These are phyloP conservation scores for Cladochytrium tenue DNA, from an alignment of 371 early-diverging fungal species.

Conservation along the genomic window DNA sequence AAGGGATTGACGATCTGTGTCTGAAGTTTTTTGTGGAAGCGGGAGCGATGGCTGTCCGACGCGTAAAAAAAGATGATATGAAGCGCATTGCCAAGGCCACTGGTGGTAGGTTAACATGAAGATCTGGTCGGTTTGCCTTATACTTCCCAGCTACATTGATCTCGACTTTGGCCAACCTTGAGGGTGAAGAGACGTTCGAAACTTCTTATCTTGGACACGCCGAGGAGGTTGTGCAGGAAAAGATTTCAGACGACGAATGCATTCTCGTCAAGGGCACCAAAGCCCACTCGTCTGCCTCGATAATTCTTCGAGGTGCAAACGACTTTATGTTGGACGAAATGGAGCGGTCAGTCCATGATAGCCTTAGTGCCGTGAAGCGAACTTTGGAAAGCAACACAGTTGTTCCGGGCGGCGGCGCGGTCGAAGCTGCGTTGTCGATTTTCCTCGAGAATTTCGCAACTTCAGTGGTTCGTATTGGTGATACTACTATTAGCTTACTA, in stretches of 20 bases:
- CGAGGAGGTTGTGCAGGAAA: constrained; percentile 94
- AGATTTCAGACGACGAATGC: constrained; percentile 97
- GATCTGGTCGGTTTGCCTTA: constrained; percentile 1
- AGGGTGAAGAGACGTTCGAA: constrained; percentile 97
- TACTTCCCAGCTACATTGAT: constrained; percentile 77
- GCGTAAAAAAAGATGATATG: constrained; percentile 97
- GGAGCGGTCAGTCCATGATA: constrained; percentile 98
- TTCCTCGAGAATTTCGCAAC: constrained; percentile 98
- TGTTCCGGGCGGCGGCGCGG: constrained; percentile 99
- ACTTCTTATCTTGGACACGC: constrained; percentile 89
- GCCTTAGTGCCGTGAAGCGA: constrained; percentile 96
- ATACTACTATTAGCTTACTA: constrained; percentile 3
- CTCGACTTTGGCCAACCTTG: constrained; percentile 95
- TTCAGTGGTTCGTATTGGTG: constrained; percentile 60
- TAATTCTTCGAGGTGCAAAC: constrained; percentile 98
- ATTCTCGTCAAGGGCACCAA: constrained; percentile 95
- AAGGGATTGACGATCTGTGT: constrained; percentile 99
- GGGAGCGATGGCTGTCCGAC: constrained; percentile 92
- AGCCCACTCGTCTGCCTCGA: constrained; percentile 83
- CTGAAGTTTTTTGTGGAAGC: constrained; percentile 97
- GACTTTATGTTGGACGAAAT: constrained; percentile 99
- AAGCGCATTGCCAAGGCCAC: constrained; percentile 97
- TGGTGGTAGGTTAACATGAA: constrained; percentile 58
- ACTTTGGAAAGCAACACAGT: constrained; percentile 96
- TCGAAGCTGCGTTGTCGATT: constrained; percentile 96